These are phyloP conservation scores for Plectosphaerella sp. DNA, from an alignment of 2,329 filamentous ascomycete genomes.

Conservation along the genomic window DNA sequence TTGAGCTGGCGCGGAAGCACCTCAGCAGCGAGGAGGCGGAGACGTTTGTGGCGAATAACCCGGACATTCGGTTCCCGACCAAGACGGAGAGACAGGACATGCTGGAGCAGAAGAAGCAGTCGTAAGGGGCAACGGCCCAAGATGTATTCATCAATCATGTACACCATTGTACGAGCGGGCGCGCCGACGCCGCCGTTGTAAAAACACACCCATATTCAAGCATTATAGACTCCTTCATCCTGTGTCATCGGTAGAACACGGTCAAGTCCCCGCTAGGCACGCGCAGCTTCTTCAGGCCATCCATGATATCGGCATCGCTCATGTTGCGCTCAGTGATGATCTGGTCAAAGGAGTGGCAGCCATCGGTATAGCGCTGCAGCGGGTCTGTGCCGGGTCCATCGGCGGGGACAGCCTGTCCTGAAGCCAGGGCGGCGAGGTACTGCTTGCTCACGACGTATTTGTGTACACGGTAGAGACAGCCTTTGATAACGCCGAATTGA, in stretches of 20 bases:
- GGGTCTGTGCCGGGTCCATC: slow-evolving; percentile 35
- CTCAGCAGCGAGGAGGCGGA: slow-evolving; percentile 12
- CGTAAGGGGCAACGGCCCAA: too few species aligned
- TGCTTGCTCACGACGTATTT: slow-evolving; percentile 76
- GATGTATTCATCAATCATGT: not conserved
- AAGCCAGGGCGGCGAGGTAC: slow-evolving; percentile 52
- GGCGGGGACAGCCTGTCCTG: slow-evolving; percentile 41
- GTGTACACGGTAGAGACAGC: slow-evolving; percentile 86
- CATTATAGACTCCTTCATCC: not conserved
- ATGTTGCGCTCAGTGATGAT: slow-evolving; percentile 73
- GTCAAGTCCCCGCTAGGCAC: slow-evolving; percentile 48
- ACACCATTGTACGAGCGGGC: not conserved
- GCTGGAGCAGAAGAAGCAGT: slow-evolving; percentile 2
- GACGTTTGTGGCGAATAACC: slow-evolving; percentile 32
- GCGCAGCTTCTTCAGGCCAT: slow-evolving; percentile 56
- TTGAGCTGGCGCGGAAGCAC: slow-evolving; percentile 20
- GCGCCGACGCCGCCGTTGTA: not conserved
- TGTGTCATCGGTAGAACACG: slow-evolving; percentile 46
- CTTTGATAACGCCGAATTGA: slow-evolving; percentile 94
- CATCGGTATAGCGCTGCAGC: slow-evolving; percentile 67
- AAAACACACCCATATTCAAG: not conserved
- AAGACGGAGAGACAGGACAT: slow-evolving; percentile 6
- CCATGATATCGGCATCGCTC: slow-evolving; percentile 66
- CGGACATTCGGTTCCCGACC: slow-evolving; percentile 31
- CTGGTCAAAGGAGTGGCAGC: slow-evolving; percentile 73